Evolutionary conservation across 495 filamentous ascomycete species (phyloP).

Genomic region (Annulohypoxylon nitens): DNA sequence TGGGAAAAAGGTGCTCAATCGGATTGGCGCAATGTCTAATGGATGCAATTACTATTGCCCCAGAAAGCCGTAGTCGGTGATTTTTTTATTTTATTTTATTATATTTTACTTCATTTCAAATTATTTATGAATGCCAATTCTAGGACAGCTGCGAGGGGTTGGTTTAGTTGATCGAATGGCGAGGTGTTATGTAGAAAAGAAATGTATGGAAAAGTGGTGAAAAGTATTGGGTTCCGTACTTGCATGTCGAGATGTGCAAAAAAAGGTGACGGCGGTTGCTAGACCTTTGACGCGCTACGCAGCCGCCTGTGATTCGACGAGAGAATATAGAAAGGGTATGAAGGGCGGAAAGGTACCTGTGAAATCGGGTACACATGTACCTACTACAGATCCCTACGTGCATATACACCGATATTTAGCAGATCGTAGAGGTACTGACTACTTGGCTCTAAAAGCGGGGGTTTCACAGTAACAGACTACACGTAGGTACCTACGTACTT

Average conservation of each 20-base stretch:
- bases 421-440: not conserved
- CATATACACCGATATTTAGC: not conserved
- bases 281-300: constrained; percentile 51
- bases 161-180: constrained; percentile 8
- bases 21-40: constrained; percentile 17
- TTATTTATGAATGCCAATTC: too few relatives aligned
- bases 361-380: constrained; percentile 7
- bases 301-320: constrained; percentile 50
- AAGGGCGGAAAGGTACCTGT: constrained; percentile 10
- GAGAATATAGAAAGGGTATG: constrained; percentile 22
- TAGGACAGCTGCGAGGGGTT: not conserved
- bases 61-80: constrained; percentile 10
- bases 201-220: constrained; percentile 37
- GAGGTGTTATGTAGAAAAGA: constrained; percentile 6
- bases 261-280: constrained; percentile 48
- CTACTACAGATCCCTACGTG: not conserved
- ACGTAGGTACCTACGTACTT: not conserved
- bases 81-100: too few relatives aligned
- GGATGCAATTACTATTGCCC: constrained; percentile 13
- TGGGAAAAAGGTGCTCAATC: constrained; percentile 16
- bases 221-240: constrained; percentile 16
- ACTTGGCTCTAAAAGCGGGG: constrained; percentile 14
- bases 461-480: not conserved
- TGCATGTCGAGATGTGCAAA: constrained; percentile 41
- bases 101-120: too few relatives aligned